Conservation (phyloP, 2,329 filamentous ascomycete genomes). For the Sarocladium kiliense region DNA sequence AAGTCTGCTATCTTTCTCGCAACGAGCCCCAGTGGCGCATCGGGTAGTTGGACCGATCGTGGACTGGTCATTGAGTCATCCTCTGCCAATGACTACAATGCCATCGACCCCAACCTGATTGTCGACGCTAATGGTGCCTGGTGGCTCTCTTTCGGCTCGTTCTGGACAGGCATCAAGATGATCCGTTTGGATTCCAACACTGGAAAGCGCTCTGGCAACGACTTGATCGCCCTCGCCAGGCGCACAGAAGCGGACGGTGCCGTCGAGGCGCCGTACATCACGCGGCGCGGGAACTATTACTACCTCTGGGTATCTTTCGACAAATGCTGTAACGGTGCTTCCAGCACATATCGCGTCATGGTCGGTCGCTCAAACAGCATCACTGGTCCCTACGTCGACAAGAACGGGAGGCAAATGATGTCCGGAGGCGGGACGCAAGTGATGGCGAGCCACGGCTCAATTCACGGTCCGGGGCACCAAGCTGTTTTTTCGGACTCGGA, state of each 20-base stretch:
- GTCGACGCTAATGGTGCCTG: conserved; percentile 21
- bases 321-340: conserved; percentile 22
- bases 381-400: conserved; percentile 23
- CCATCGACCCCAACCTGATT: conserved; percentile 24
- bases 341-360: conserved; percentile 26
- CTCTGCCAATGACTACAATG: conserved; percentile 20
- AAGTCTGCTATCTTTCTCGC: conserved; percentile 26
- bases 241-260: conserved; percentile 18
- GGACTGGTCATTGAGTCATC: conserved; percentile 22
- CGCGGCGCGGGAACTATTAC: conserved; percentile 22
- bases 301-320: conserved; percentile 29
- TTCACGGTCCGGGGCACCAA: conserved; percentile 26
- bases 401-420: conserved; percentile 20
- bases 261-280: conserved; percentile 24
- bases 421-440: conserved; percentile 24
- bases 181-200: conserved; percentile 20
- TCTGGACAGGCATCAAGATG: conserved; percentile 26
- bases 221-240: conserved; percentile 20
- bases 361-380: conserved; percentile 25
- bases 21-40: conserved; percentile 22
- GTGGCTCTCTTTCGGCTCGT: conserved; percentile 27
- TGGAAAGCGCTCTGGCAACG: conserved; percentile 18
- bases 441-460: conserved; percentile 20
- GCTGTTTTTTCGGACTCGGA: conserved; percentile 25
- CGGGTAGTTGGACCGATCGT: conserved; percentile 24